Evolutionary conservation across 2,329 filamentous ascomycete species (phyloP), one percentile per base, ranked within the genome.

Genomic region (Bipolaris bicolor): DNA sequence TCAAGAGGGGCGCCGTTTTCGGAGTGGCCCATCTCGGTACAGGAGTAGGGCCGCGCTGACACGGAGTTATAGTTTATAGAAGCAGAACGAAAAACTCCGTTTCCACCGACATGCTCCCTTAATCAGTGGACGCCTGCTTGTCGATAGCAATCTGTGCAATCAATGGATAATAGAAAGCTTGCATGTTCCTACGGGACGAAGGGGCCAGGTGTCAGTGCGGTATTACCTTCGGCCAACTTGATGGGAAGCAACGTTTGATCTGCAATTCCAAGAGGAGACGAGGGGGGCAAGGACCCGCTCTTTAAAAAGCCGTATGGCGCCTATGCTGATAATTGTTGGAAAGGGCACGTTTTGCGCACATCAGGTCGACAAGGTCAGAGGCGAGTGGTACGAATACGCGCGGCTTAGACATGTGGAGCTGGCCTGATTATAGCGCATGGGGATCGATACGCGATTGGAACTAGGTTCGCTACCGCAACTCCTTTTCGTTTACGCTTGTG

Each of bases 341-440:
- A 40, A 33, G 33, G 34, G 20, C 51, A 58, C 47, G 59, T 55
- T 53, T 60, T 49, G 58, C 47, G 33, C 41, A 45, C 18, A 41
- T 22, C 7, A 29, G 40, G 24, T 49, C 36, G 49, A 47, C 15
- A 48, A 10, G 37, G 41, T 40, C 18, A 10, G 56, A 34, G 53
- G 57, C 33, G 49, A 45, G 52, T 33, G 34, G 56, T 59, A 52
- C 56, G 52, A 55, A 53, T 52, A 56, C 48, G 57, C 52, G 51
- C 41, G 51, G 57, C 57, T 37, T 11, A 47, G 22, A 11, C n/a
- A 34, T 47, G 43, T 55, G 51, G 56, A 58, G 44, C 26, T 34
- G n/a, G 40, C n/a, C 13, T 47, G 34, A 37, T 33, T 57, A 26
- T 48, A 52, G 50, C 48, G 48, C 49, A 50, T 39, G 55, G 36